These are phyloP conservation scores for Solanum megistacrolobum DNA, from an alignment of 257 asterid species.

Conservation along the genomic window DNA sequence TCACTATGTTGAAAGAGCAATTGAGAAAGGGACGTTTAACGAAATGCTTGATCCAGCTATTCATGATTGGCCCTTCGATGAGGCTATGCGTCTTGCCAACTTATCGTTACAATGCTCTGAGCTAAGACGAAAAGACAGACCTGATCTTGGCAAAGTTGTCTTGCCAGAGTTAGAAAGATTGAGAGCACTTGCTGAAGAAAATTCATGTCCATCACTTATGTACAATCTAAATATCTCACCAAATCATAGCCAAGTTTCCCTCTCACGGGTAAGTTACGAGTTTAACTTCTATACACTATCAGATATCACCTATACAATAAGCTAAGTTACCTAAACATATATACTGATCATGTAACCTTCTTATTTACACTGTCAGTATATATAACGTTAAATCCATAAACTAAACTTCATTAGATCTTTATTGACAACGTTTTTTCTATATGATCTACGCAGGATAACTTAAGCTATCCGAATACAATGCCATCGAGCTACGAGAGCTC, in stretches of 20 bases:
- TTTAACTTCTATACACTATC: neutral
- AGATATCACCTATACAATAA: neutral
- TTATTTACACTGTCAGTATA: neutral
- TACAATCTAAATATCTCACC: neutral
- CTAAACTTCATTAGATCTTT: neutral
- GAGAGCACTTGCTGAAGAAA: slow-evolving; percentile 14
- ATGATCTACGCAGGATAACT: neutral
- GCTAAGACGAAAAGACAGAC: slow-evolving; percentile 25
- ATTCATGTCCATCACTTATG: neutral
- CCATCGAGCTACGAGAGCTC: slow-evolving; percentile 3
- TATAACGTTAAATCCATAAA: neutral
- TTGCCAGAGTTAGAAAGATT: slow-evolving; percentile 18
- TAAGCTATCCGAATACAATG: neutral
- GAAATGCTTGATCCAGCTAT: slow-evolving; percentile 20
- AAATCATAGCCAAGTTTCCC: slow-evolving; percentile 2
- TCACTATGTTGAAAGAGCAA: slow-evolving; percentile 21
- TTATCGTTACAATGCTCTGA: slow-evolving; percentile 19
- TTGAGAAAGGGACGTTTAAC: slow-evolving; percentile 12
- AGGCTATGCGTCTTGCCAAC: slow-evolving; percentile 16
- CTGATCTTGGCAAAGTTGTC: slow-evolving; percentile 19
- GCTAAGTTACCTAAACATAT: neutral
- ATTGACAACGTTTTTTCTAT: neutral
- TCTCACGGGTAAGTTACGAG: slow-evolving; percentile 4
- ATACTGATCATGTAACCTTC: neutral
- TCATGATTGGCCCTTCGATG: slow-evolving; percentile 19